Evolutionary conservation across 495 filamentous ascomycete species (phyloP).

Genomic region (Hypoxylon lenormandii): DNA sequence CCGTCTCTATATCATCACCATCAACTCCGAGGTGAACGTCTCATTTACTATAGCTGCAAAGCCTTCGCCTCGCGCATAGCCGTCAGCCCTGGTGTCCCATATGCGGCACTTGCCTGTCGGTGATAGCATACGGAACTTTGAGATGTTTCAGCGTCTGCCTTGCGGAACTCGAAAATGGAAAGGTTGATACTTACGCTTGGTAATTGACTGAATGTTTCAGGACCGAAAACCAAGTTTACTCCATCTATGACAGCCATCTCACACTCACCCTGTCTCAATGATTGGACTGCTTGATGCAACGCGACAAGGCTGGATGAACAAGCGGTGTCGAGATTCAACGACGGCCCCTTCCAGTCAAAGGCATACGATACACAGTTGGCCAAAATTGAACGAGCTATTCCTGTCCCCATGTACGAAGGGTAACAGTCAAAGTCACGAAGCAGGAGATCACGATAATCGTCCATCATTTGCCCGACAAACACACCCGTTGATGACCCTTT

Average conservation of each 20-base stretch:
- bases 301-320: slow-evolving; percentile 60
- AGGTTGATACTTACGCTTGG: background rate
- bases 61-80: slow-evolving; percentile 70
- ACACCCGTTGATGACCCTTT: slow-evolving; percentile 51
- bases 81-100: slow-evolving; percentile 62
- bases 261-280: slow-evolving; percentile 57
- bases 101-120: slow-evolving; percentile 56
- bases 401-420: slow-evolving; percentile 45
- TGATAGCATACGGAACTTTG: slow-evolving; percentile 42
- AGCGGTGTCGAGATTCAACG: slow-evolving; percentile 57
- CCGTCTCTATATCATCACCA: slow-evolving; percentile 64
- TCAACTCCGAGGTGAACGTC: slow-evolving; percentile 58
- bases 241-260: slow-evolving; percentile 57
- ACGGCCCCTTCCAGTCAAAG: slow-evolving; percentile 57
- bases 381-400: slow-evolving; percentile 48
- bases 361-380: slow-evolving; percentile 65
- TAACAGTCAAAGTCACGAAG: slow-evolving; percentile 38
- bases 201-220: slow-evolving; percentile 40
- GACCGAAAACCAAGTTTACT: slow-evolving; percentile 44
- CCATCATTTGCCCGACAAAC: slow-evolving; percentile 53
- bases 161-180: too few relatives aligned
- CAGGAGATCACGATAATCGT: slow-evolving; percentile 54
- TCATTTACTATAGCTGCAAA: slow-evolving; percentile 66
- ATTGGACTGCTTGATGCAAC: slow-evolving; percentile 57
- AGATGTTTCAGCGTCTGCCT: background rate